Evolutionary conservation across 441 rosid species (phyloP).

Genomic region (Daphne laureola): DNA sequence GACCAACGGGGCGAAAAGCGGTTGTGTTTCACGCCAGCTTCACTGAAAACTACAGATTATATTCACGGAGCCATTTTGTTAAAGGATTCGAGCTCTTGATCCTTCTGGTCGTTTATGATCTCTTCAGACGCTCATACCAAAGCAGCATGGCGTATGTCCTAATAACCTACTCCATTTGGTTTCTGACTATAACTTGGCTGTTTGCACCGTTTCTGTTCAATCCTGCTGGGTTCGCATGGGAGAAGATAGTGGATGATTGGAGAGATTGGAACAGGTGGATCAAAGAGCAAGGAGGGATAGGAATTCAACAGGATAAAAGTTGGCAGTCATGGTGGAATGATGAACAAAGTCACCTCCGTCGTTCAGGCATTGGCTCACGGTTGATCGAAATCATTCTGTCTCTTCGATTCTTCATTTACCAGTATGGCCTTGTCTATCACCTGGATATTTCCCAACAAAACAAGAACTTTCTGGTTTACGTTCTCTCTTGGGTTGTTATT

Average conservation of each 20-base stretch:
- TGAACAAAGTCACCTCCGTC: conserved; percentile 82
- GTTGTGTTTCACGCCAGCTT: conserved; percentile 94
- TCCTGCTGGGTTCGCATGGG: conserved; percentile 90
- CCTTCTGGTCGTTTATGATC: conserved; percentile 75
- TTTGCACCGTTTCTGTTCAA: conserved; percentile 92
- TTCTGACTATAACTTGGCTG: conserved; percentile 94
- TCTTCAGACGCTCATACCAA: conserved; percentile 75
- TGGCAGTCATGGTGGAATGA: conserved; percentile 99
- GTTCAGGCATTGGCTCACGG: conserved; percentile 71
- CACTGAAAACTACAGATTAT: conserved; percentile 86
- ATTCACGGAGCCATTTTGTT: conserved; percentile 88
- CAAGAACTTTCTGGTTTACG: conserved; percentile 77
- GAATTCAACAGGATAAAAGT: conserved; percentile 90
- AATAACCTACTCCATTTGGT: conserved; percentile 93
- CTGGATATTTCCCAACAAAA: conserved; percentile 87
- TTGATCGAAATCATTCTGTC: conserved; percentile 72
- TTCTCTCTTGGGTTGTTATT: conserved; percentile 90
- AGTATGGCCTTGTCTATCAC: conserved; percentile 97
- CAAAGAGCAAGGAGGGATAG: conserved; percentile 94
- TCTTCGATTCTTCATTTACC: conserved; percentile 84
- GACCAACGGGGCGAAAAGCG: conserved; percentile 94
- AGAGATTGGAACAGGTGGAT: conserved; percentile 99
- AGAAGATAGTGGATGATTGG: conserved; percentile 90
- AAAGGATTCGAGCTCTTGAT: conserved; percentile 85
- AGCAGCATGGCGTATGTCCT: conserved; percentile 84